Base-by-base conservation (phyloP, 73 alveolate species). In the Breviolum minutum region DNA sequence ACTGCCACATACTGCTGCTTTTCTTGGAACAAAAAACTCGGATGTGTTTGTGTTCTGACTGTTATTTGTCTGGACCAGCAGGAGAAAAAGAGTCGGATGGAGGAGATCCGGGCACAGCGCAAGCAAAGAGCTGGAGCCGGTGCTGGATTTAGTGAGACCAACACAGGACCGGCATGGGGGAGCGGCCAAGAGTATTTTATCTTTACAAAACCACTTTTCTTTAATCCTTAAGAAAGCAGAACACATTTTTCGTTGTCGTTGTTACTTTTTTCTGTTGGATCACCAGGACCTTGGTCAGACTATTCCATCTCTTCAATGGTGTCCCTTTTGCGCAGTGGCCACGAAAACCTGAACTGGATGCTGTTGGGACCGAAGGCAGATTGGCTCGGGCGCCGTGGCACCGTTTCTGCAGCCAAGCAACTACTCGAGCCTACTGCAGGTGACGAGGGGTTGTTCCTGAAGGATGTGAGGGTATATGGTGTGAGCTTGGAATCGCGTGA, bases 31-130 rank as follows among this genome's bases (percentile, higher is more conserved):
- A 11, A 60, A 60, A 8, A 40, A 29, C 63, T 22, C 63, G 20
- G 63, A 14, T 60, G 14, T 20, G 63, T 60, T 22, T 17, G 27
- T 24, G 32, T 60, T 20, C 87, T 60, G 19, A 60, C 87, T 22
- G 62, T 29, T 40, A 60, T 29, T 24, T 73, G 87, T 22, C 26
- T 20, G 30, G 27, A 77, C 61, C 94, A 54, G 61, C 22, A 61
- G 70, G 74, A 85, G 77, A 61, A 27, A 63, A 61, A 86, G 60
- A 16, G 69, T 6, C 88, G 88, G 19, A 80, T 80, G 88, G 88
- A 80, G 19, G 88, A 80, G 68, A 80, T 80, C 27, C 88, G 88
- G 32, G 88, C 88, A 30, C 88, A 80, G 88, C 14, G 88, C 30
- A 9, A 48, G 27, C 88, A 40, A 40, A 40, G 54, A 40, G 3